Evolutionary conservation across 495 filamentous ascomycete genomes (phyloP), one percentile per base, ranked within the genome.

Genomic region (Neurospora cerealis): DNA sequence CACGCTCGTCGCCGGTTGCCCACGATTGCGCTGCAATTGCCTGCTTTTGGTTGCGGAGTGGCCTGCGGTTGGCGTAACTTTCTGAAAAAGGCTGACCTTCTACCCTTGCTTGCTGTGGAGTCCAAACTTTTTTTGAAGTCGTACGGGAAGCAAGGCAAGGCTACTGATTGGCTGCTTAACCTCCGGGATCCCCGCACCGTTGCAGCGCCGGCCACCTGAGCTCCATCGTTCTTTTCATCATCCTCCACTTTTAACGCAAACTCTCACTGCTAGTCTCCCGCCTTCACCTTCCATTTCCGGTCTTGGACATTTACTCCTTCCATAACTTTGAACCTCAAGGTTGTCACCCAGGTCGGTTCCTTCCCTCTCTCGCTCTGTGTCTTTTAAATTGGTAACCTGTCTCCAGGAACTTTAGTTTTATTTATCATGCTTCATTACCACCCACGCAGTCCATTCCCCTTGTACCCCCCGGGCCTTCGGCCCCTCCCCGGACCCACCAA

Each of bases 111-210:
- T 39, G 44, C 7, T 34, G 38, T 46, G 73, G 73, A 74, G 73
- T 54, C 73, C 24, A 69, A 72, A 66, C 54, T 74, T 74, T 74
- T 72, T 69, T 71, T 46, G 48, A 41, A 74, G 69, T 44, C 54
- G 28, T 66, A 19, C 24, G 6, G 54, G 28, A 36, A 34, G 54
- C 54, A 66, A 46, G 54, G 28, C 54, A 66, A 7, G 28, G 4
- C 7, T 8, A 7, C 2, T 66, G 28, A 66, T 34, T 66, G 54
- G 54, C 15, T 66, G 15, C 3, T 17, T 6, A 17, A 66, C 15
- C 6, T 19, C 28, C 28, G 28, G 28, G 54, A 66, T 66, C 54
- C 54, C 54, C 54, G 54, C 54, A 66, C 54, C 54, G 54, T 66
- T 66, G 54, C 54, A 62, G 54, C 46, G 46, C 21, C 46, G 46